Evolutionary conservation across 202 grass and related monocot genomes (phyloP), one percentile per base, ranked within the genome.

Genomic region (Dendrocalamus latiflorus): DNA sequence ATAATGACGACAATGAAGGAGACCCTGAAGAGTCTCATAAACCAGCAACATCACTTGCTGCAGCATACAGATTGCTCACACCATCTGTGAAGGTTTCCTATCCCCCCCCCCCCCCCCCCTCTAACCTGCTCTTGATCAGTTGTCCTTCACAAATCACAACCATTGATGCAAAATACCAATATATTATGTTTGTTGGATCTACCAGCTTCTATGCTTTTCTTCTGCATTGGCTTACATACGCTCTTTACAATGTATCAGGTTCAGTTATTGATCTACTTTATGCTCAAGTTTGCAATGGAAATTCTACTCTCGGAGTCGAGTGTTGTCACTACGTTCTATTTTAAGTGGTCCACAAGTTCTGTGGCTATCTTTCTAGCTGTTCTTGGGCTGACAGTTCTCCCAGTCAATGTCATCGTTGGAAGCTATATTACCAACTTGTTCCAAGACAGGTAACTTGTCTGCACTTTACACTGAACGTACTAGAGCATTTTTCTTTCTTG

Each of bases 281-380:
- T 98, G 93, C 91, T 98, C 51, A 98, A 98, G 88, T 98, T 88
- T 63, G 89, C 93, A 22, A 98, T 98, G 96, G 96, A 98, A 83
- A 87, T 95, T 74, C 85, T 98, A 59, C 87, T 98, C 54, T 95
- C 93, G 0, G 95, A 98, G 67, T 98, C 96, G 6, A 98, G 96
- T 82, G 93, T 98, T 43, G 83, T 98, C 16, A 98, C 93, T 5
- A 56, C 87, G 17, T 90, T 83, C 65, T 98, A 98, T 74, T 98
- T 98, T 37, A 78, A 88, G 13, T 98, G 96, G 96, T 85, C 89
- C 69, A 98, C 93, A 6, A 86, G 96, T 67, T 82, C 43, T 4
- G 89, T 98, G 67, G 89, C 96, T 15, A 77, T 93, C 28, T 98
- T 98, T 76, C 75, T 98, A 62, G 95, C 92, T 10, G 80, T 98